Evolutionary conservation across 768 basidiomycete genomes (phyloP), one percentile per base, ranked within the genome.

Genomic region (Lactarius vividus): DNA sequence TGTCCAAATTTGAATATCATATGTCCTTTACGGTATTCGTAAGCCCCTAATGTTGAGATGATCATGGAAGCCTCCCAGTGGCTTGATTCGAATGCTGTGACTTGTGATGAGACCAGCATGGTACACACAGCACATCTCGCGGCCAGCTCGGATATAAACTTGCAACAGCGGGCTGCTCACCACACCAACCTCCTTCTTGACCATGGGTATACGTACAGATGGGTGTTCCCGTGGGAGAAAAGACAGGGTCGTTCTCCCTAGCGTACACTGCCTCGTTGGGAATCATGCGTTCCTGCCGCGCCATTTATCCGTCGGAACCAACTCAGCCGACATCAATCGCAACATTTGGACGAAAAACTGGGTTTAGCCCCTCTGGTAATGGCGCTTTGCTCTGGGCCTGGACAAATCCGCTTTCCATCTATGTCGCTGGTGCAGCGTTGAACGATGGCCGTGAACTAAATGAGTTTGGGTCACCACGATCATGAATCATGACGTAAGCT

Each of bases 401-500:
- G 23, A 52, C 23, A 52, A 26, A 52, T 26, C 23, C 49, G 1
- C 49, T 52, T 52, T 15, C 49, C 49, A 52, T 52, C 49, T 52
- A 26, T 26, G 49, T 52, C 49, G 49, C 26, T 16, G 23, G 23
- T 52, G 49, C 23, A 49, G 40, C 46, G 8, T 44, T n/a, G 3
- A 10, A 44, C n/a, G n/a, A n/a, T n/a, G 54, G 54, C 10, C 54
- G 28, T 31, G 16, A 33, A 18, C 29, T 29, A 29, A 55, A 55
- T 29, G 31, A 33, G 54, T 33, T 33, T 55, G 54, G 54, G 28
- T 31, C 44, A 44, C 44, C 44, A 35, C 59, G 59, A 60, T 65
- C 28, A 52, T 52, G 49, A 35, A 56, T 56, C 55, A 59, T 67
- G 53, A 67, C 66, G 62, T 67, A 67, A 63, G 57, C 61, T n/a